These are phyloP conservation scores for Geosmithia morbida DNA, from an alignment of 2,329 filamentous ascomycete genomes.

Conservation along the genomic window DNA sequence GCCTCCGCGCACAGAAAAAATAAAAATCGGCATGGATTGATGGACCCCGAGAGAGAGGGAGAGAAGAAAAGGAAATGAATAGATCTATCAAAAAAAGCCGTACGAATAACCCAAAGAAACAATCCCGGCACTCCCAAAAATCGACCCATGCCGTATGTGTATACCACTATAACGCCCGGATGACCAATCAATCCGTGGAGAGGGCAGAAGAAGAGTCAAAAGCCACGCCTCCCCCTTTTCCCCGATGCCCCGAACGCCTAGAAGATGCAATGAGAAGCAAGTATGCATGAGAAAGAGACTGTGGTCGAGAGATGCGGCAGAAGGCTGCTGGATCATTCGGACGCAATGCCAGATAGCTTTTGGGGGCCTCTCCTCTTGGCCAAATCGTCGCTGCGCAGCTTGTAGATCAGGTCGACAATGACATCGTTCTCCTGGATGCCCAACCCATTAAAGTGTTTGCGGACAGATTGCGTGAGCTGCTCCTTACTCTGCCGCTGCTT, in stretches of 20 bases:
- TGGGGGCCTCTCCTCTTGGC: conserved; percentile 11
- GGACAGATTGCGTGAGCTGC: conserved; percentile 54
- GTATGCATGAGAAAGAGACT: neutral
- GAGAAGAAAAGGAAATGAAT: neutral
- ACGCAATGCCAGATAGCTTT: conserved; percentile 5
- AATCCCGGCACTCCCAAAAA: neutral
- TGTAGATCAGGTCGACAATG: conserved; percentile 67
- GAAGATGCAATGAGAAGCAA: neutral
- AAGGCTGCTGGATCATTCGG: conserved; percentile 1
- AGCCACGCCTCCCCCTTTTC: neutral
- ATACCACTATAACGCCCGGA: neutral
- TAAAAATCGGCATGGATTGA: no score
- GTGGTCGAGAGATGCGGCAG: no score
- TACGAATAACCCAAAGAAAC: neutral
- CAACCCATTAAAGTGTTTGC: conserved; percentile 73
- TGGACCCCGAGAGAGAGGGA: no score
- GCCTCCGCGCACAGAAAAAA: no score
- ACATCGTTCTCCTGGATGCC: conserved; percentile 72
- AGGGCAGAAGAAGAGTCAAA: neutral
- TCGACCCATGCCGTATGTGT: neutral
- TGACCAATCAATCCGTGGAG: neutral
- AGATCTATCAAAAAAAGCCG: neutral
- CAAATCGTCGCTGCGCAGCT: conserved; percentile 28
- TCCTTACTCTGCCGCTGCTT: conserved; percentile 57
- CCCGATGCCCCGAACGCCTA: neutral